These are phyloP conservation scores for Plasmodium cynomolgi DNA, from an alignment of 169 alveolate species.

Conservation along the genomic window DNA sequence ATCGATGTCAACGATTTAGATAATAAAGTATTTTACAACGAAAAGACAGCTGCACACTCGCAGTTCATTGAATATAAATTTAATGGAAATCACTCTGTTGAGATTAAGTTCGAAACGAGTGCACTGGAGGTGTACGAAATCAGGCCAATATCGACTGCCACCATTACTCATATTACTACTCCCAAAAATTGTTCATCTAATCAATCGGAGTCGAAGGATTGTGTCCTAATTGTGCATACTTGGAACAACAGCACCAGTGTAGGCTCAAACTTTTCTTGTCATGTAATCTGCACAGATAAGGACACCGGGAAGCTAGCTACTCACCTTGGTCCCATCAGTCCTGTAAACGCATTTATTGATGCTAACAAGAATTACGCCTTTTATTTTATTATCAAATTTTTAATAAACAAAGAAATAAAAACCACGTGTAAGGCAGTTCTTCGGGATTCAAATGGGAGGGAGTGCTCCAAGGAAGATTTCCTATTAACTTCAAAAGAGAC, in stretches of 20 bases:
- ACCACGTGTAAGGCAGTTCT: slow-evolving; percentile 53
- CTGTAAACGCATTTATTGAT: slow-evolving; percentile 49
- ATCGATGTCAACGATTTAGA: slow-evolving; percentile 42
- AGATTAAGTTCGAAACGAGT: slow-evolving; percentile 57
- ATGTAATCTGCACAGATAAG: slow-evolving; percentile 29
- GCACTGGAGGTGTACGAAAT: slow-evolving; percentile 68
- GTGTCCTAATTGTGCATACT: slow-evolving; percentile 46
- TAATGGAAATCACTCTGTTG: slow-evolving; percentile 72
- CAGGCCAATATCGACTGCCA: slow-evolving; percentile 57
- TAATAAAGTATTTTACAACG: slow-evolving; percentile 55
- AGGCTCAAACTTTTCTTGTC: slow-evolving; percentile 65
- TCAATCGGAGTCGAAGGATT: slow-evolving; percentile 23
- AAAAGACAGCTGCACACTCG: slow-evolving; percentile 32
- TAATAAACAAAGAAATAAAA: slow-evolving; percentile 42
- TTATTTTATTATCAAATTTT: slow-evolving; percentile 40
- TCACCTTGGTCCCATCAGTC: slow-evolving; percentile 53
- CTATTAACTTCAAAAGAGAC: slow-evolving; percentile 40
- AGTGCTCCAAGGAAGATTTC: slow-evolving; percentile 38
- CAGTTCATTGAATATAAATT: slow-evolving; percentile 73
- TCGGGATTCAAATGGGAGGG: slow-evolving; percentile 44
- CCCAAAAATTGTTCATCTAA: slow-evolving; percentile 51
- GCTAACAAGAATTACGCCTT: slow-evolving; percentile 71
- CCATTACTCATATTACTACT: slow-evolving; percentile 65
- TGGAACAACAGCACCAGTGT: slow-evolving; percentile 47
- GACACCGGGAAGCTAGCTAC: slow-evolving; percentile 31